Conservation (phyloP, 1,139 yeast species). For the Suhomyces bribrorum region DNA sequence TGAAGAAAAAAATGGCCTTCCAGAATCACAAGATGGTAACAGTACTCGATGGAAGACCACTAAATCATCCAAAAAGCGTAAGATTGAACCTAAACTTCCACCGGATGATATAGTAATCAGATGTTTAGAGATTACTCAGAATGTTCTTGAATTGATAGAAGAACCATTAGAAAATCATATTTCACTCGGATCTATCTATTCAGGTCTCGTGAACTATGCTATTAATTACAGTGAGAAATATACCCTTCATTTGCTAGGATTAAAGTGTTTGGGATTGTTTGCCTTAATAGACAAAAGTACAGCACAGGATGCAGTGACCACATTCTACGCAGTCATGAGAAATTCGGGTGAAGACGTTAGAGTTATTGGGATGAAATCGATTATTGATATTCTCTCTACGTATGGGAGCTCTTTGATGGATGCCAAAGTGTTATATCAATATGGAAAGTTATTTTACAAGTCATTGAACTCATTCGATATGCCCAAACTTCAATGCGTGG, state of each 20-base stretch:
- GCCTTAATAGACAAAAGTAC: slow-evolving; percentile 60
- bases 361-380: slow-evolving; percentile 62
- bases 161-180: slow-evolving; percentile 67
- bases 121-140: slow-evolving; percentile 69
- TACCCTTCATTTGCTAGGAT: slow-evolving; percentile 64
- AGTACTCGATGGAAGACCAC: slow-evolving; percentile 22
- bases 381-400: slow-evolving; percentile 76
- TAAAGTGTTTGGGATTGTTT: slow-evolving; percentile 76
- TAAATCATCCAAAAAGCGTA: slow-evolving; percentile 29
- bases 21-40: slow-evolving; percentile 9
- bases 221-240: slow-evolving; percentile 61
- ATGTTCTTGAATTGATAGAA: slow-evolving; percentile 67
- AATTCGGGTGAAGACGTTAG: slow-evolving; percentile 55
- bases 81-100: slow-evolving; percentile 40
- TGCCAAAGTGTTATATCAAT: slow-evolving; percentile 38
- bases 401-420: slow-evolving; percentile 74
- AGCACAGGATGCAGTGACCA: slow-evolving; percentile 19
- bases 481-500: slow-evolving; percentile 72
- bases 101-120: slow-evolving; percentile 57
- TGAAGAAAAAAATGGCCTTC: slow-evolving; percentile 14
- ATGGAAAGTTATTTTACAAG: slow-evolving; percentile 62
- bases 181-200: slow-evolving; percentile 70
- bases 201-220: slow-evolving; percentile 82
- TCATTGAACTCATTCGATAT: slow-evolving; percentile 58
- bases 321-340: slow-evolving; percentile 17